Base-by-base conservation (phyloP, 331 rosid genomes). In the Malus hybrid region DNA sequence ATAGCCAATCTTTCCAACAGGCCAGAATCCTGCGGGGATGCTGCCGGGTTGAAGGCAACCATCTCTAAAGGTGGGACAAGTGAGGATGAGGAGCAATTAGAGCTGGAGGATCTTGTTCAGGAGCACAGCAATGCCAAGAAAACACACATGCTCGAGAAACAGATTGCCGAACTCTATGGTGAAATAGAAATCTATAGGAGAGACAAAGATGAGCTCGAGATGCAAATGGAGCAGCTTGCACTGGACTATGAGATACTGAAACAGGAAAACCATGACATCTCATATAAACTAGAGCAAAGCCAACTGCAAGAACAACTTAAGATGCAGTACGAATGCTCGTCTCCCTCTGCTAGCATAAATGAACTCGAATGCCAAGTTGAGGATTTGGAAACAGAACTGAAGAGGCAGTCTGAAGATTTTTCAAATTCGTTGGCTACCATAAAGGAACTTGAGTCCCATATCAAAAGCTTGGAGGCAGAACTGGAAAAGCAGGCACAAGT, bases 211-310 rank as follows among this genome's bases (percentile, higher is more conserved):
- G 99, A 92, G 77, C 75, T 95, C 14, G 97, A 89, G 78, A 85
- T 90, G 92, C 99, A 95, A 78, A 80, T 90, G 85, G 99, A 92
- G 84, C 99, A 95, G 80, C 90, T 95, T 81, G 99, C 96, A 13
- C 91, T 95, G 42, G 99, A 95, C 86, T 92, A 88, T 81, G 99
- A 95, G 81, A 90, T 95, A 80, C 69, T 95, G 88, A 95, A 95
- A 66, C 99, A 95, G 82, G 97, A 89, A 89, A 95, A 92, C 88
- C 97, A 90, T 73, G 86, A 82, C 22, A 86, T 92, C 52, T 70
- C 89, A 9, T 78, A 83, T 79, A 89, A 86, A 81, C 81, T 95
- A 36, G 91, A 95, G 89, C 99, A 90, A 81, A 92, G 91, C 82
- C 87, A 89, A 84, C 80, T 95, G 56, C 93, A 90, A 66, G 97